Evolutionary conservation across 768 basidiomycete genomes (phyloP).

Genomic region (Trametes sanguinea): DNA sequence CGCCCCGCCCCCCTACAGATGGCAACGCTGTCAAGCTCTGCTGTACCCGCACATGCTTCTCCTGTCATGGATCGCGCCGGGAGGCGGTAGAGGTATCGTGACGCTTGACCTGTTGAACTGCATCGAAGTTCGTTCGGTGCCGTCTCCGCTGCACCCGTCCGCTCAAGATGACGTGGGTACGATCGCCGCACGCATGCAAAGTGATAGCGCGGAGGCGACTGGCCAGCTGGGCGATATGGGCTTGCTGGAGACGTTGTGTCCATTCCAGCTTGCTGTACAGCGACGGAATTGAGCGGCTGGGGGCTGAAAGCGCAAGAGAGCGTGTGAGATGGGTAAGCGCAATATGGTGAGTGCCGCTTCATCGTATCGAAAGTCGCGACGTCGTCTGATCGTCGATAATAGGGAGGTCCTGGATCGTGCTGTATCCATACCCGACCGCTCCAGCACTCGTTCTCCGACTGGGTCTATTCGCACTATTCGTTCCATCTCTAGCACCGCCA

Average conservation of each 20-base stretch:
- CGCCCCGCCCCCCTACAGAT: slow-evolving; percentile 71
- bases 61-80: slow-evolving; percentile 84
- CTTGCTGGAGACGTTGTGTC: slow-evolving; percentile 75
- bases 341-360: slow-evolving; percentile 62
- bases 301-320: slow-evolving; percentile 85
- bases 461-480: slow-evolving; percentile 72
- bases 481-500: slow-evolving; percentile 51
- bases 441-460: slow-evolving; percentile 50
- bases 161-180: slow-evolving; percentile 88
- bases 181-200: slow-evolving; percentile 71
- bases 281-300: slow-evolving; percentile 87
- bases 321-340: slow-evolving; percentile 91
- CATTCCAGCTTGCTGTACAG: slow-evolving; percentile 91
- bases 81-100: slow-evolving; percentile 82
- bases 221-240: slow-evolving; percentile 38
- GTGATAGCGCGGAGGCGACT: slow-evolving; percentile 39
- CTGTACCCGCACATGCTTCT: slow-evolving; percentile 83
- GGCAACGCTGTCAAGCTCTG: slow-evolving; percentile 81
- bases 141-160: slow-evolving; percentile 77
- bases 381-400: slow-evolving; percentile 4
- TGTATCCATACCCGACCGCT: slow-evolving; percentile 49
- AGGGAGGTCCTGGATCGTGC: slow-evolving; percentile 82
- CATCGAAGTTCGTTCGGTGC: slow-evolving; percentile 79
- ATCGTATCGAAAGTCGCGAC: neutral
- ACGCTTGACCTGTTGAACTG: slow-evolving; percentile 87